Evolutionary conservation across 148 eudicot genomes (phyloP).

Genomic region (Amaranthus palmeri): DNA sequence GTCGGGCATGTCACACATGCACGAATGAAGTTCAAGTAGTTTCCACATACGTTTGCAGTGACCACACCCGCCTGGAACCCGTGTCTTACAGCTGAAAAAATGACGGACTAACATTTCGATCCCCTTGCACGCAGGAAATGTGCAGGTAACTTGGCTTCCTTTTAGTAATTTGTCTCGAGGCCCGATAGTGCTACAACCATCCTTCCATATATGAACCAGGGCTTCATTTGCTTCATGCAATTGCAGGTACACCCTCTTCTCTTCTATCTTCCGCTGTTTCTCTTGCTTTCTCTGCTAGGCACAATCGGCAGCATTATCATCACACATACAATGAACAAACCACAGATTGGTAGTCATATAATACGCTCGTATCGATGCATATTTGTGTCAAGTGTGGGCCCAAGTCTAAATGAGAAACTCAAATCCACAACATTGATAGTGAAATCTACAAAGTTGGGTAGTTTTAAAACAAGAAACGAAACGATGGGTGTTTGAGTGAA

Average conservation of each 20-base stretch:
- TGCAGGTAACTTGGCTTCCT: constrained; percentile 47
- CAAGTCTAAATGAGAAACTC: no score
- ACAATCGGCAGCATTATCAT: constrained; percentile 3
- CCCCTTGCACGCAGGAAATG: constrained; percentile 62
- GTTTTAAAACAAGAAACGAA: no score
- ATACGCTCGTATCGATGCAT: no score
- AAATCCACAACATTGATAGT: no score
- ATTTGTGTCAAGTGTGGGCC: no score
- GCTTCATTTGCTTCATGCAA: constrained; percentile 79
- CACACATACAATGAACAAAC: background rate
- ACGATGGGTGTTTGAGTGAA: no score
- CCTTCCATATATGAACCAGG: constrained; percentile 68
- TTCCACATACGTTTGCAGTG: constrained; percentile 89
- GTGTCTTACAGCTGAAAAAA: constrained; percentile 54
- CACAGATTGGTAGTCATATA: background rate
- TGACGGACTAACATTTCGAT: constrained; percentile 69
- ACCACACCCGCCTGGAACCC: constrained; percentile 75
- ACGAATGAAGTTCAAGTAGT: constrained; percentile 78
- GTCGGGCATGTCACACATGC: constrained; percentile 62
- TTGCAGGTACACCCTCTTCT: constrained; percentile 57
- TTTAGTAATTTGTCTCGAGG: constrained; percentile 65
- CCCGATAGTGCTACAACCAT: constrained; percentile 77
- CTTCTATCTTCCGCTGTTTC: constrained; percentile 49
- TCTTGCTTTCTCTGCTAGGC: constrained; percentile 57
- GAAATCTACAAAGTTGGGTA: no score